Conservation (phyloP, 2,329 filamentous ascomycete species). For the Daldinia sp. region DNA sequence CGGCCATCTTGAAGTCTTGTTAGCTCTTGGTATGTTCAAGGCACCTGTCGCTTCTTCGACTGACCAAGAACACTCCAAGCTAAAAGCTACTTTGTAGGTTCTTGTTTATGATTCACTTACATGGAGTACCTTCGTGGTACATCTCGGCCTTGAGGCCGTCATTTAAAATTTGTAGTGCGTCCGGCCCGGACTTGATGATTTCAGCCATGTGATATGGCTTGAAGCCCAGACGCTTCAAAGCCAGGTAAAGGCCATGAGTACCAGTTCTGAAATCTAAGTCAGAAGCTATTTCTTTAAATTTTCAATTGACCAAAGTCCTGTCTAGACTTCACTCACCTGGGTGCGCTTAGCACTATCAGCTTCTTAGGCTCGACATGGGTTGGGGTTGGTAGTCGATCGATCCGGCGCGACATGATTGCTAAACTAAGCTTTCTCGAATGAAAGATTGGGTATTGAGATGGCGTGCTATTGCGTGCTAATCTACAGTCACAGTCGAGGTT, state of each 20-base stretch:
- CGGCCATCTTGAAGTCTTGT: constrained; percentile 46
- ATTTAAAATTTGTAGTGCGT: constrained; percentile 46
- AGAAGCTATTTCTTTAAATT: constrained; percentile 6
- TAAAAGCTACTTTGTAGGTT: not conserved
- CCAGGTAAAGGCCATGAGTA: constrained; percentile 53
- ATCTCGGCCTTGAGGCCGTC: constrained; percentile 52
- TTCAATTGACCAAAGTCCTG: not conserved
- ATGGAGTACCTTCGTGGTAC: constrained; percentile 48
- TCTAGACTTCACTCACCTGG: constrained; percentile 48
- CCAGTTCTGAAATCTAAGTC: constrained; percentile 48
- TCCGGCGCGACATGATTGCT: constrained; percentile 52
- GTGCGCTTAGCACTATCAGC: constrained; percentile 54
- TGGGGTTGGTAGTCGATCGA: constrained; percentile 53
- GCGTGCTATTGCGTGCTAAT: constrained; percentile 40
- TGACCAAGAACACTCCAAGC: not conserved
- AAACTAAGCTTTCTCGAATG: constrained; percentile 21
- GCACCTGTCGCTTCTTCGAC: not conserved
- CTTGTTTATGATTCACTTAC: constrained; percentile 36
- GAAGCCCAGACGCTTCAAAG: constrained; percentile 53
- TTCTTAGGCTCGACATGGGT: constrained; percentile 51
- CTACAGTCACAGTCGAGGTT: constrained; percentile 8
- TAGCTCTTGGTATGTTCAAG: not conserved
- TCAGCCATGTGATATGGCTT: constrained; percentile 55
- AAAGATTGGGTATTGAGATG: constrained; percentile 19
- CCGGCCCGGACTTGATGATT: constrained; percentile 42